Evolutionary conservation across 78 protist species (phyloP).

Genomic region (Dictyostelium purpureum): DNA sequence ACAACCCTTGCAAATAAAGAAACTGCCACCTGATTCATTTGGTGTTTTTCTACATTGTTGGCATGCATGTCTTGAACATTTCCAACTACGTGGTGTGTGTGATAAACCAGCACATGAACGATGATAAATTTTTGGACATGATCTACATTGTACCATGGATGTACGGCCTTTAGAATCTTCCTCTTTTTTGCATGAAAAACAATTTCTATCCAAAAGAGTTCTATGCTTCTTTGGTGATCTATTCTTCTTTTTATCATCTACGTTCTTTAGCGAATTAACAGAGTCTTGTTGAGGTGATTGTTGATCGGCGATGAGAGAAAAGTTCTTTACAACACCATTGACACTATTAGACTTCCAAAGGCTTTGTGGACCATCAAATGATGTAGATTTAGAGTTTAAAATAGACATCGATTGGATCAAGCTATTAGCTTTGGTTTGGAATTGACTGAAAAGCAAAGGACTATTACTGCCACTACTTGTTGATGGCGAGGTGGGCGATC

Average conservation of each 20-base stretch:
- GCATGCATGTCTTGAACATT: slow-evolving; percentile 61
- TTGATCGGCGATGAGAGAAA: too few relatives aligned
- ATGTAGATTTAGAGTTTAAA: slow-evolving; percentile 6
- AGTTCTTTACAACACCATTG: background rate
- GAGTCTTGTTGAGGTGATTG: too few relatives aligned
- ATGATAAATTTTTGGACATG: slow-evolving; percentile 70
- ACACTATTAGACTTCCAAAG: background rate
- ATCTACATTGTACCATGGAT: slow-evolving; percentile 62
- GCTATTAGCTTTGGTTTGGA: slow-evolving; percentile 3
- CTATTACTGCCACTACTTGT: slow-evolving; percentile 17
- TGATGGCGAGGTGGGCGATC: background rate
- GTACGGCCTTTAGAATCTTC: slow-evolving; percentile 65
- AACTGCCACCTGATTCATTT: slow-evolving; percentile 67
- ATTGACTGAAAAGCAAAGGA: slow-evolving; percentile 10
- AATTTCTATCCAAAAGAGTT: slow-evolving; percentile 28
- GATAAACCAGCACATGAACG: slow-evolving; percentile 61
- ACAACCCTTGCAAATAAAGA: slow-evolving; percentile 67
- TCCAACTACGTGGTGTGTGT: slow-evolving; percentile 70
- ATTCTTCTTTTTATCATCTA: slow-evolving; percentile 21
- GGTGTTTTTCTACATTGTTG: slow-evolving; percentile 49
- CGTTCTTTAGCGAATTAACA: background rate
- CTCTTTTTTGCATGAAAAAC: slow-evolving; percentile 60
- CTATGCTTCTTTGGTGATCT: slow-evolving; percentile 40
- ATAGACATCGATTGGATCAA: slow-evolving; percentile 22
- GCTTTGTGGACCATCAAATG: background rate